A percentile compares a stretch with the other conserved stretches of the same genome.
These are phyloP conservation scores for Leccinum fuscescens DNA, from an alignment of 1,284 basidiomycete genomes.

Conservation along the genomic window DNA sequence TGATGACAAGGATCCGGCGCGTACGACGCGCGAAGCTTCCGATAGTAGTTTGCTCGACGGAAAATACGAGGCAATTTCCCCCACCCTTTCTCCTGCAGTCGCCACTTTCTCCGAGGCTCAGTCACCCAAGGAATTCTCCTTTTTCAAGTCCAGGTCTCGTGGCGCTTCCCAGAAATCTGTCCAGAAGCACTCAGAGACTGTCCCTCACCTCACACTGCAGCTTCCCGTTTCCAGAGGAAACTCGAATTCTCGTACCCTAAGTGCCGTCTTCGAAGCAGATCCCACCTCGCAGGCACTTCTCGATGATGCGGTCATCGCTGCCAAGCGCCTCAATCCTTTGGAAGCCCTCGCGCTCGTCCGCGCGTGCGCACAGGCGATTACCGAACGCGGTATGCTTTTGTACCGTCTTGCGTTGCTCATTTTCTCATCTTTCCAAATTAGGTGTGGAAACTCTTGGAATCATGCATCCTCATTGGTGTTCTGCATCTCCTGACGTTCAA, in stretches of 20 bases:
- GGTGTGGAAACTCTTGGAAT: slow-evolving; percentile 73
- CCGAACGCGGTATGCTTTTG: slow-evolving; percentile 50
- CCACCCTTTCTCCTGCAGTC: slow-evolving; percentile 49
- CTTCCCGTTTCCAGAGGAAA: slow-evolving; percentile 53
- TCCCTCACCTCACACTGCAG: slow-evolving; percentile 59
- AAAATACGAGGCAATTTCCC: slow-evolving; percentile 68
- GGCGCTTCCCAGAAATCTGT: slow-evolving; percentile 33
- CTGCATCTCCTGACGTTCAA: slow-evolving; percentile 64
- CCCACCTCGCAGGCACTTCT: slow-evolving; percentile 44
- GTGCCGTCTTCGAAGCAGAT: slow-evolving; percentile 59
- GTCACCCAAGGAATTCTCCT: slow-evolving; percentile 39
- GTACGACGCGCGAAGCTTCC: slow-evolving; percentile 36
- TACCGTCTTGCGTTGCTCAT: neutral
- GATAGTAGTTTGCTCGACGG: slow-evolving; percentile 57
- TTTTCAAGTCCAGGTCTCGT: slow-evolving; percentile 52
- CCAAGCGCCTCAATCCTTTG: slow-evolving; percentile 52
- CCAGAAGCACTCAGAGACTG: slow-evolving; percentile 7
- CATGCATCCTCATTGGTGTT: slow-evolving; percentile 80
- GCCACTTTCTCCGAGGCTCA: slow-evolving; percentile 40
- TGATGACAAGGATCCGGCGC: slow-evolving; percentile 46
- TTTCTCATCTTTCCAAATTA: slow-evolving; percentile 27
- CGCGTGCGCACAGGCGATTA: slow-evolving; percentile 62
- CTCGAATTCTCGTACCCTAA: slow-evolving; percentile 45
- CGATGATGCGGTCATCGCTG: slow-evolving; percentile 54
- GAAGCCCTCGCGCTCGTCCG: slow-evolving; percentile 63